Conservation (phyloP, 2,329 filamentous ascomycete species). For the Alternaria ethzedia region DNA sequence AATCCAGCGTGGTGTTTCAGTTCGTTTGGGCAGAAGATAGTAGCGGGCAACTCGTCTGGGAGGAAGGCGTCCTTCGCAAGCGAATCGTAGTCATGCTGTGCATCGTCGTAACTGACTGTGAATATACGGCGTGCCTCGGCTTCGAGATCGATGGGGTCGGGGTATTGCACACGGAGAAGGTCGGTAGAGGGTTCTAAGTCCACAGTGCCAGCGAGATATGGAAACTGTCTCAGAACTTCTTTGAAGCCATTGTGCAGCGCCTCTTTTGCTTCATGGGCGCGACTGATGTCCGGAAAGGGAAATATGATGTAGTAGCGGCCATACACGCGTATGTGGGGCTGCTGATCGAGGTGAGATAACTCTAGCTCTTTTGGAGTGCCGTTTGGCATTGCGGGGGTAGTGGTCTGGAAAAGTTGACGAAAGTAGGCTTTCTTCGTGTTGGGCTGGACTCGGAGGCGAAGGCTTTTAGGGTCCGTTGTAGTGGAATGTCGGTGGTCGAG, state of each 20-base stretch:
- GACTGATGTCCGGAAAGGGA: slow-evolving; percentile 16
- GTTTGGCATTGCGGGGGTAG: neutral
- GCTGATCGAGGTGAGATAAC: slow-evolving; percentile 25
- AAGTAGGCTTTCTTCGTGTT: neutral
- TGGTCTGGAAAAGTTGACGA: neutral
- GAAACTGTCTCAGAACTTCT: slow-evolving; percentile 15
- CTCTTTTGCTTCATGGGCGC: slow-evolving; percentile 14
- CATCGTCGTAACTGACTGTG: slow-evolving; percentile 1
- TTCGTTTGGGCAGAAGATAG: slow-evolving; percentile 14
- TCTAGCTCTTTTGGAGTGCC: slow-evolving; percentile 11
- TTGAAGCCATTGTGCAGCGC: slow-evolving; percentile 17
- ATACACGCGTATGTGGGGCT: slow-evolving; percentile 21
- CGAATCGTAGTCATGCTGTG: slow-evolving; percentile 3
- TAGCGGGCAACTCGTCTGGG: slow-evolving; percentile 11
- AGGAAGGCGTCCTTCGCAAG: slow-evolving; percentile 16
- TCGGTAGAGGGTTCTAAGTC: slow-evolving; percentile 1
- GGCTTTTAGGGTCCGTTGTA: neutral
- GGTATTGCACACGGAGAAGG: slow-evolving; percentile 17
- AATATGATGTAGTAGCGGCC: slow-evolving; percentile 23
- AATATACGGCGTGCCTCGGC: slow-evolving; percentile 12
- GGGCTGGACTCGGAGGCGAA: neutral
- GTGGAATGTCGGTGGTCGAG: neutral
- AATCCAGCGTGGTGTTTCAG: slow-evolving; percentile 19
- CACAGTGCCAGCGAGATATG: slow-evolving; percentile 24
- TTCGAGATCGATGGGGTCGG: slow-evolving; percentile 10